A percentile compares a stretch with the other conserved stretches of the same genome.
phyloP scores from a whole-genome alignment of 177 flowering plant genomes.

The Vitis hybrid region DNA sequence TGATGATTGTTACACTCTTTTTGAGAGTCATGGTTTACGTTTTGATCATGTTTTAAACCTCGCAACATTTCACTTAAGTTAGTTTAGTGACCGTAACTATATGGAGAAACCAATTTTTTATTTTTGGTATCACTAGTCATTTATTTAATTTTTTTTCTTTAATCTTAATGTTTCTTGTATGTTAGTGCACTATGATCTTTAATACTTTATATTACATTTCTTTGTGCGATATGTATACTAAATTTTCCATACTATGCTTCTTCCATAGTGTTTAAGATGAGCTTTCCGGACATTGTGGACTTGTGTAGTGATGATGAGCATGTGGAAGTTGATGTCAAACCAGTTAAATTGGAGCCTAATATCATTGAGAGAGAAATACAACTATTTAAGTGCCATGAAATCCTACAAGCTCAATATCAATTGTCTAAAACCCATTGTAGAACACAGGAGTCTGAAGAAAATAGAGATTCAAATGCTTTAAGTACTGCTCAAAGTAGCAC shows the following conservation, averaged over 20 bases:
- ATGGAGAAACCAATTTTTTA: too few species aligned
- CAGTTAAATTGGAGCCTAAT: constrained; percentile 39
- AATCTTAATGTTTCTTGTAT: too few species aligned
- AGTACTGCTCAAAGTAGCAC: constrained; percentile 44
- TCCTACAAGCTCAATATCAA: constrained; percentile 15
- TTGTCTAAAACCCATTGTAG: constrained; percentile 16
- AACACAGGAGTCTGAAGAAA: constrained; percentile 41
- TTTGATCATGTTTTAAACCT: too few species aligned
- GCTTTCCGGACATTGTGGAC: constrained; percentile 32
- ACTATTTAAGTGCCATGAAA: constrained; percentile 9
- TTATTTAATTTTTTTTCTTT: too few species aligned
- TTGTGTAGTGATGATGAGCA: constrained; percentile 46
- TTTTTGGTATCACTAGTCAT: too few species aligned
- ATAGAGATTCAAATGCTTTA: constrained; percentile 32
- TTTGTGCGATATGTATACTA: neutral
- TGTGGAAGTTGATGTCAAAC: constrained; percentile 25
- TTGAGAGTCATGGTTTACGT: too few species aligned
- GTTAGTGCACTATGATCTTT: too few species aligned
- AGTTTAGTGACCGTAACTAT: too few species aligned
- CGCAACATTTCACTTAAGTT: too few species aligned
- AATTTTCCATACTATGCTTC: neutral
- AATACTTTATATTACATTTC: neutral
- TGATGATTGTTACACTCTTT: too few species aligned
- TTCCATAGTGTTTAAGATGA: constrained; percentile 36
- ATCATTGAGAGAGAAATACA: constrained; percentile 13